Conservation (phyloP, 2,329 filamentous ascomycete species). For the Alternaria rosae region DNA sequence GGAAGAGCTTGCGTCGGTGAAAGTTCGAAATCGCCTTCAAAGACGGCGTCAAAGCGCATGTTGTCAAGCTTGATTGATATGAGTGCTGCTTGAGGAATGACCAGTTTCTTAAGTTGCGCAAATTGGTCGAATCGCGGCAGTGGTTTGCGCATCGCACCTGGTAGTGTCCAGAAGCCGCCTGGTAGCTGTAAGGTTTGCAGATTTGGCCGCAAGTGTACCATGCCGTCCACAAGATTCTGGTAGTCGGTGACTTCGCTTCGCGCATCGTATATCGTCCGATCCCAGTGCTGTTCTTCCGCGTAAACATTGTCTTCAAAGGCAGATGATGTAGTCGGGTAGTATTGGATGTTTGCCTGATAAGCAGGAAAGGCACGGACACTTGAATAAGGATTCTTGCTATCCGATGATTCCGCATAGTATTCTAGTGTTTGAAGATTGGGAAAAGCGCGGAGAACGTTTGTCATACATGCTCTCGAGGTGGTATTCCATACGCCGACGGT, state of each 20-base stretch:
- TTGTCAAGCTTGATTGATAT: conserved; percentile 23
- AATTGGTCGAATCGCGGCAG: conserved; percentile 21
- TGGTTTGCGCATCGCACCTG: conserved; percentile 20
- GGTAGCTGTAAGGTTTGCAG: conserved; percentile 17
- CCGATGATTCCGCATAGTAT: conserved; percentile 20
- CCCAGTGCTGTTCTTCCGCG: neutral
- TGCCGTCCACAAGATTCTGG: conserved; percentile 15
- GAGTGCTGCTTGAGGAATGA: conserved; percentile 20
- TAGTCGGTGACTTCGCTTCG: conserved; percentile 25
- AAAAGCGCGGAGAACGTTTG: conserved; percentile 10
- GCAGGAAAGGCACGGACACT: conserved; percentile 21
- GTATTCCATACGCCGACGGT: conserved; percentile 17
- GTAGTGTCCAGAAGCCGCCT: conserved; percentile 26
- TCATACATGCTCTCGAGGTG: conserved; percentile 1
- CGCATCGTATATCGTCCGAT: conserved; percentile 20
- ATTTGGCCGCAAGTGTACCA: conserved; percentile 12
- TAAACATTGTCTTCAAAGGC: neutral
- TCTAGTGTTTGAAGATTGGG: conserved; percentile 7
- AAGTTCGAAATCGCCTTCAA: conserved; percentile 18
- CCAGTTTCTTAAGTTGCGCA: conserved; percentile 3
- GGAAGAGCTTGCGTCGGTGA: conserved; percentile 12
- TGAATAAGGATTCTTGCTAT: conserved; percentile 19
- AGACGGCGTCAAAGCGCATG: conserved; percentile 16
- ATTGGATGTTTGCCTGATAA: conserved; percentile 23
- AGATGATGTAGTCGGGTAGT: conserved; percentile 8